A percentile compares a stretch with the other conserved stretches of the same genome.
Conservation (phyloP, 2,329 filamentous ascomycete genomes). For the Xylariaceae sp. region DNA sequence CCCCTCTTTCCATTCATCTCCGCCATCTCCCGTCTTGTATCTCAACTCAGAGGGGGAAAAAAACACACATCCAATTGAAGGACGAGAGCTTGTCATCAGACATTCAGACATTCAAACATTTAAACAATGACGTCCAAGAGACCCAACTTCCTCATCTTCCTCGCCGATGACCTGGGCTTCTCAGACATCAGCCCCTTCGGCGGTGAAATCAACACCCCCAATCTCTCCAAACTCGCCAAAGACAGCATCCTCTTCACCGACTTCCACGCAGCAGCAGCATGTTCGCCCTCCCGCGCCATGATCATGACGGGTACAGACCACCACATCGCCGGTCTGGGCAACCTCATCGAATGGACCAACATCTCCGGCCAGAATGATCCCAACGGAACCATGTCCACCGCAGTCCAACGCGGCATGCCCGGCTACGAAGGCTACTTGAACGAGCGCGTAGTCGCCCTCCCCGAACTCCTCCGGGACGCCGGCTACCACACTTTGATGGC, state of each 20-base stretch:
- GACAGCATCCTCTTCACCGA: slow-evolving; percentile 55
- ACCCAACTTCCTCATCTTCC: slow-evolving; percentile 55
- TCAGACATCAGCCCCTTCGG: slow-evolving; percentile 55
- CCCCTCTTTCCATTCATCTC: background rate
- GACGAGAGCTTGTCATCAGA: background rate
- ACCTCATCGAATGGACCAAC: slow-evolving; percentile 48
- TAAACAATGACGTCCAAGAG: slow-evolving; percentile 31
- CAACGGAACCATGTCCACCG: slow-evolving; percentile 28
- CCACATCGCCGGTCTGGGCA: slow-evolving; percentile 54
- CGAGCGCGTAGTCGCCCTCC: slow-evolving; percentile 51
- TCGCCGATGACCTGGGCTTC: slow-evolving; percentile 56
- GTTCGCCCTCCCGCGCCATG: slow-evolving; percentile 60
- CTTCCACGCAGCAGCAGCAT: slow-evolving; percentile 60
- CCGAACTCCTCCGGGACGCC: slow-evolving; percentile 52
- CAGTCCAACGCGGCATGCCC: slow-evolving; percentile 49
- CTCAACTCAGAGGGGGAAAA: background rate
- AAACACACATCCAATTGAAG: background rate
- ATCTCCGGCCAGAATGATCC: slow-evolving; percentile 32
- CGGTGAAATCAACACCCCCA: slow-evolving; percentile 55
- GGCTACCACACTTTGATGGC: slow-evolving; percentile 57
- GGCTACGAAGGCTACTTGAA: slow-evolving; percentile 62
- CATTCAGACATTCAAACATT: background rate
- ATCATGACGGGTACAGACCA: slow-evolving; percentile 61
- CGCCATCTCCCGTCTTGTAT: background rate
- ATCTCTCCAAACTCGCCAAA: slow-evolving; percentile 48